These are phyloP conservation scores for Acorus gramineus DNA, from an alignment of 106 monocot genomes.

Conservation along the genomic window DNA sequence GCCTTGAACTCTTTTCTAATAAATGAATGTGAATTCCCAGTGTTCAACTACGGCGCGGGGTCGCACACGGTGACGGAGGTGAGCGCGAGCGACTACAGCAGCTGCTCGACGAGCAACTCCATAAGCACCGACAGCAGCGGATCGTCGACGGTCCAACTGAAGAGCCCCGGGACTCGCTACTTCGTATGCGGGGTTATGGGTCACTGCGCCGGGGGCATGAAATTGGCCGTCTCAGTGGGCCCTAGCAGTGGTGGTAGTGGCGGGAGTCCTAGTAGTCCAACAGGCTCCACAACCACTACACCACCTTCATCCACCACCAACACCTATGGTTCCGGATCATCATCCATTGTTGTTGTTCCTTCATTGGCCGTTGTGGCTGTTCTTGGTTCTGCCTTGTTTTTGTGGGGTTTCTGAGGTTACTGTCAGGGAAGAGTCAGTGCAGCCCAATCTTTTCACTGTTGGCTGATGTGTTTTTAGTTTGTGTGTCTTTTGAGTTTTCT, in stretches of 20 bases:
- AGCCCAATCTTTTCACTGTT: no score
- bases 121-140: slow-evolving; percentile 30
- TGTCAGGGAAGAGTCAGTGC: no score
- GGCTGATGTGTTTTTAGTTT: no score
- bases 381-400: no score
- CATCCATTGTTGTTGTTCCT: not conserved
- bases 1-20: no score
- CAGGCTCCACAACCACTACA: slow-evolving; percentile 8
- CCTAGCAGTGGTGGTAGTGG: no score
- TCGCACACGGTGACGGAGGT: slow-evolving; percentile 47
- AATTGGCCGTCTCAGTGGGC: slow-evolving; percentile 36
- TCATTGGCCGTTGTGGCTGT: no score
- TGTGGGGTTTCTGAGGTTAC: no score
- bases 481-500: no score
- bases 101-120: slow-evolving; percentile 30
- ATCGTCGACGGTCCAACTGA: slow-evolving; percentile 24
- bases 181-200: slow-evolving; percentile 37
- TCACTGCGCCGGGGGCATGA: slow-evolving; percentile 50
- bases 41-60: slow-evolving; percentile 24
- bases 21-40: slow-evolving; percentile 7
- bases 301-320: not conserved
- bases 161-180: slow-evolving; percentile 32
- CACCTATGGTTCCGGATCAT: not conserved
- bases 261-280: not conserved
- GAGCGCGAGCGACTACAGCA: slow-evolving; percentile 21